Percentiles rank a stretch among this genome's conserved stretches.
Evolutionary conservation across 177 flowering plant species (phyloP).

Genomic region (Tripterygium wilfordii): DNA sequence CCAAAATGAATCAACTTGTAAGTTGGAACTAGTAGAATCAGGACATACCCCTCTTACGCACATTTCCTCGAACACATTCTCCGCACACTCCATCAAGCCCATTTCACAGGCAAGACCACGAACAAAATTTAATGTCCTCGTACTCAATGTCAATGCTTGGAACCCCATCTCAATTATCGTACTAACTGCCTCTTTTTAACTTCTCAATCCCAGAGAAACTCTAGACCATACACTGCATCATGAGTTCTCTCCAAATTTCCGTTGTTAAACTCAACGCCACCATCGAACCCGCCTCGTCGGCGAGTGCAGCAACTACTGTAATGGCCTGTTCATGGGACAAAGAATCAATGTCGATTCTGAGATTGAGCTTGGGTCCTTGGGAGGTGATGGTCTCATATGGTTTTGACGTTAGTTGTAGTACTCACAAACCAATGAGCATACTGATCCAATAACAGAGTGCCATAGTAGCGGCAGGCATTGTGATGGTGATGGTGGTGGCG

Average conservation of each 20-base stretch:
- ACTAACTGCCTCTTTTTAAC: slow-evolving; percentile 59
- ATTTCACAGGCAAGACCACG: slow-evolving; percentile 29
- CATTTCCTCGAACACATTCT: slow-evolving; percentile 80
- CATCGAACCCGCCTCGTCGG: slow-evolving; percentile 68
- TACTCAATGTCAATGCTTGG: slow-evolving; percentile 46
- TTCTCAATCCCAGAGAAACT: slow-evolving; percentile 59
- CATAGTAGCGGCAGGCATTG: slow-evolving; percentile 6
- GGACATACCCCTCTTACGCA: slow-evolving; percentile 57
- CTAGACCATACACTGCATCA: slow-evolving; percentile 56
- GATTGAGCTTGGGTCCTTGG: slow-evolving; percentile 26
- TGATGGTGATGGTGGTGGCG: slow-evolving; percentile 2
- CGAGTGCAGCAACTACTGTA: slow-evolving; percentile 63
- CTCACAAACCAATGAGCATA: slow-evolving; percentile 35
- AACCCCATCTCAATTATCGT: slow-evolving; percentile 72
- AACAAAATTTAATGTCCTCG: slow-evolving; percentile 45
- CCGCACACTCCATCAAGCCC: slow-evolving; percentile 51
- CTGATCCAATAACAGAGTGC: slow-evolving; percentile 22
- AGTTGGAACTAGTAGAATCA: slow-evolving; percentile 41
- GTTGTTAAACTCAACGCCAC: slow-evolving; percentile 55
- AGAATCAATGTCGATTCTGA: slow-evolving; percentile 27
- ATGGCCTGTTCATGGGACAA: slow-evolving; percentile 71
- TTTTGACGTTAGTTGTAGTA: slow-evolving; percentile 33
- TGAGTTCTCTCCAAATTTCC: slow-evolving; percentile 61
- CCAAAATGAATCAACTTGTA: slow-evolving; percentile 56
- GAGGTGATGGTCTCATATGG: slow-evolving; percentile 18